Evolutionary conservation across 2,329 filamentous ascomycete species (phyloP), one percentile per base, ranked within the genome.

Genomic region (Exophiala xenobiotica): DNA sequence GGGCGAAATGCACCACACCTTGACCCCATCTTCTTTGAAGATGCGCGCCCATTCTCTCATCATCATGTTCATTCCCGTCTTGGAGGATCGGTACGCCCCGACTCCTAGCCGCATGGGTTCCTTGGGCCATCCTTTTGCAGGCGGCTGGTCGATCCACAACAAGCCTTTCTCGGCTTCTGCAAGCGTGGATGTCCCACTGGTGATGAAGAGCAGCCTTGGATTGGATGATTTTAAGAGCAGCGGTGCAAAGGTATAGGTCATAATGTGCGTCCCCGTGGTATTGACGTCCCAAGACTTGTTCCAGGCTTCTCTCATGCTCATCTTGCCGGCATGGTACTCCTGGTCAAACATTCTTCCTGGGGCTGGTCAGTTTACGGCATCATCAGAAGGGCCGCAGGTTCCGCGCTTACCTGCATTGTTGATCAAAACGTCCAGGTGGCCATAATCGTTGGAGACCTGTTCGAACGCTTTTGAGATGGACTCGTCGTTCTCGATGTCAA

Each of bases 401-500:
- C 5, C 5, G 3, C 8, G n/a, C 40, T 29, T 47, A 58, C 55
- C 54, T 19, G 56, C 58, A 44, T 61, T 61, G 24, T 61, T 57
- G 23, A 61, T 26, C 50, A 61, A 49, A 16, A 55, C 49, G 38
- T 61, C 58, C 9, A 61, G 8, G 8, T 39, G 33, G 3, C 51
- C 53, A 43, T 50, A 49, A 9, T 57, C 40, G 3, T 37, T 26
- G 16, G 47, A 31, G 12, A 85, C 67, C 0, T 67, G 49, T 20
- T 75, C 66, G 51, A 73, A 73, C 0, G 76, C 75, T 2, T 64
- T 63, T 2, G 71, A 56, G 53, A 85, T 81, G 0, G 77, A 80
- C 0, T 68, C 64, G 60, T 85, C 80, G 14, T 73, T 70, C 31
- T 69, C 66, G 14, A 85, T 66, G 60, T 85, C 80, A 41, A 84